Evolutionary conservation across 169 alveolate genomes (phyloP), one percentile per base, ranked within the genome.

Genomic region (Cryptosporidium felis): DNA sequence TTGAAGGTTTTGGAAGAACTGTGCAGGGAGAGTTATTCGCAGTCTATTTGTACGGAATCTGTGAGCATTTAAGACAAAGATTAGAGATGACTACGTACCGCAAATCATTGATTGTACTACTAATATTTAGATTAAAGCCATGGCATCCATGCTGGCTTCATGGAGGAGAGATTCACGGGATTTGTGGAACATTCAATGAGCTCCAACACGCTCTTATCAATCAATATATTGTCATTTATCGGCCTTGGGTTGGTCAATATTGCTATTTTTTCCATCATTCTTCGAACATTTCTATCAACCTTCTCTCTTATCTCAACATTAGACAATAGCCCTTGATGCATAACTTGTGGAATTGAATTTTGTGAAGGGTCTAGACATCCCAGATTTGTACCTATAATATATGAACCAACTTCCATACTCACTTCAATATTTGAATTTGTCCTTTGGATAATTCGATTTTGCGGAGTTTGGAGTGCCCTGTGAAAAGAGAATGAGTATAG

Each of bases 121-220:
- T 14, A 44, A 14, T 44, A 44, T 14, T n/a, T 44, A 44, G n/a
- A 44, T 44, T 34, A 74, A 36, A 74, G 21, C 85, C 85, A 74
- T 16, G 85, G 85, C 85, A 74, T 74, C 85, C 85, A 74, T 51
- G 85, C 56, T 4, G 85, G 65, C 46, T 74, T 74, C 85, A 74
- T 74, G 3, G 67, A 21, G 56, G 85, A 49, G 2, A 74, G 49
- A 16, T 74, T 74, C 28, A n/a, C 41, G 5, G 63, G 46, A 23
- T 74, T 59, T 28, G 85, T 74, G 1, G 85, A 49, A 32, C 85
- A 53, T 58, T 49, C 65, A 9, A 74, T 74, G 8, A 74, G 65
- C 40, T 74, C 85, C 5, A 74, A 53, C 6, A 74, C 56, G 18
- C 85, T 53, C 40, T 32, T 49, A 21, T 74, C 85, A 8, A 74